These are phyloP conservation scores for Chenopodium formosanum DNA, from an alignment of 148 eudicot genomes.

Conservation along the genomic window DNA sequence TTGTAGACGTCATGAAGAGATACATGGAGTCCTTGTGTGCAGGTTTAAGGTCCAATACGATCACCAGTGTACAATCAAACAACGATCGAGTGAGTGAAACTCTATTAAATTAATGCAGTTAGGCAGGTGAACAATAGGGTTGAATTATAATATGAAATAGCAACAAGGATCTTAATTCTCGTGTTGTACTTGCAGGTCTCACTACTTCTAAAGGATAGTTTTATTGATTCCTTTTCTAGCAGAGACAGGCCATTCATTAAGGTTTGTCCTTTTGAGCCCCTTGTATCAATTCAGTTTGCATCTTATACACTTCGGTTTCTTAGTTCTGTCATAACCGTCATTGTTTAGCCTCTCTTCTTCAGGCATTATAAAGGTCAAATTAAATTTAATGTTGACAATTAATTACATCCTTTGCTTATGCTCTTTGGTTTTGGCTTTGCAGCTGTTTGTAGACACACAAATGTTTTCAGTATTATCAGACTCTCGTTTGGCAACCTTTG, in stretches of 20 bases:
- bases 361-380: not conserved
- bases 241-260: conserved; percentile 71
- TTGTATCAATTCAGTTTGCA: not conserved
- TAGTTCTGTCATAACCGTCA: not conserved
- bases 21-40: conserved; percentile 83
- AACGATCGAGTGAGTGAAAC: conserved; percentile 67
- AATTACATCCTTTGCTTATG: not conserved
- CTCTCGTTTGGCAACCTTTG: conserved; percentile 59
- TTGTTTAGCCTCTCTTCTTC: not conserved
- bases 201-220: conserved; percentile 87
- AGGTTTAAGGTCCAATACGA: conserved; percentile 75
- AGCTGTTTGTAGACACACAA: conserved; percentile 89
- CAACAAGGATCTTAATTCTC: conserved; percentile 1
- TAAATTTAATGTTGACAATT: not conserved
- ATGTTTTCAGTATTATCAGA: conserved; percentile 82
- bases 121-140: not conserved
- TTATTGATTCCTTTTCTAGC: conserved; percentile 76
- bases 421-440: conserved; percentile 33
- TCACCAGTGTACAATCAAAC: conserved; percentile 87
- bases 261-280: conserved; percentile 40
- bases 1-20: conserved; percentile 55
- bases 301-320: not conserved
- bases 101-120: not conserved
- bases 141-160: not conserved
- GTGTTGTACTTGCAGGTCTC: conserved; percentile 61